Base-by-base conservation (phyloP, 148 eudicot species). In the Pharnaceum exiguum region DNA sequence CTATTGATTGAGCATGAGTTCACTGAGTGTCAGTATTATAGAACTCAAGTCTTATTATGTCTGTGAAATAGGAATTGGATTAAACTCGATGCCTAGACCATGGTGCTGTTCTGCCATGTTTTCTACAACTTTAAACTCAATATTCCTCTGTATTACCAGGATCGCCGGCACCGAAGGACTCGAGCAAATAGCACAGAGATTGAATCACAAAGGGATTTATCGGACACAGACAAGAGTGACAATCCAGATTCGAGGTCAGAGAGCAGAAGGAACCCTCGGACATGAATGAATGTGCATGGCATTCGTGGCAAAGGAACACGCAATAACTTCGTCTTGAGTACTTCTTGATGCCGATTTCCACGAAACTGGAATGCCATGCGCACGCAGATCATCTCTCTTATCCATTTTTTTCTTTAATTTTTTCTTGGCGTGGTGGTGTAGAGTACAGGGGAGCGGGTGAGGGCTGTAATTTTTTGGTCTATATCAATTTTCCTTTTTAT, bases 171-270 rank as follows among this genome's bases (percentile, higher is more conserved):
- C 52, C 67, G 85, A 22, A 83, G 75, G 66, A 57, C 70, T 55
- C 75, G 74, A 54, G 77, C 72, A 33, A 72, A 63, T 63, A 80
- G 82, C 72, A 49, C 64, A 33, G 89, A 75, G 63, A 72, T 77
- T n/a, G 89, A 83, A 61, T 57, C 75, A 22, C 85, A 77, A 28
- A 80, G 60, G 63, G 85, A 72, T 37, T 63, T 70, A 22, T 77
- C 81, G 0, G 89, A 83, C 71, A 81, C 95, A 1, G 98, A 88
- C 61, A 81, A 73, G 65, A 88, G 96, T 27, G 95, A 93, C 59
- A 81, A 75, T 66, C 89, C 79, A 28, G 95, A 83, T 53, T 68
- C 81, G 23, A 77, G 70, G 50, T 58, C 86, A n/a, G 95, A 93
- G 70, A 80, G 81, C 66, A 75, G 52, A 46, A 83, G 85, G 65